Evolutionary conservation across 208 protist genomes (phyloP).

Genomic region (Trypanosoma vivax): DNA sequence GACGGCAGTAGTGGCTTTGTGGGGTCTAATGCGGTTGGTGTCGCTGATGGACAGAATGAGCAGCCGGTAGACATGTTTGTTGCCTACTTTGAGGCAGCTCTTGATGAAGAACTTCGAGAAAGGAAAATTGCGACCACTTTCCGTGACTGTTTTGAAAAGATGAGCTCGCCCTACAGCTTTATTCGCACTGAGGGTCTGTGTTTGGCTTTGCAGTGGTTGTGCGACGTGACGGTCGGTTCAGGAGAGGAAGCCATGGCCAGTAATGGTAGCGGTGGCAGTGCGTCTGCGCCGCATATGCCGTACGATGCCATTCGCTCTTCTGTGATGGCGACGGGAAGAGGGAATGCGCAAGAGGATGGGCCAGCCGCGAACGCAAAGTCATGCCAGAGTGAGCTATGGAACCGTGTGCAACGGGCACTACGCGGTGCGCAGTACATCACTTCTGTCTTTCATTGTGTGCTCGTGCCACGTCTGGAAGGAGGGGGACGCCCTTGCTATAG

Average conservation of each 20-base stretch:
- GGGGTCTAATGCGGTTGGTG: too few species aligned
- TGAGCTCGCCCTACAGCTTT: conserved; percentile 46
- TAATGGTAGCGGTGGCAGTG: background rate
- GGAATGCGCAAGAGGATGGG: background rate
- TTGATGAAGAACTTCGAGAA: conserved; percentile 41
- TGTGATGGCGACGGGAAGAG: conserved; percentile 20
- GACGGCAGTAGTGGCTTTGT: too few species aligned
- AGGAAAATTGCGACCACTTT: conserved; percentile 46
- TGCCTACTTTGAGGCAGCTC: conserved; percentile 43
- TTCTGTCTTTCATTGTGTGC: conserved; percentile 50
- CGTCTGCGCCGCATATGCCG: conserved; percentile 18
- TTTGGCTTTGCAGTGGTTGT: conserved; percentile 39
- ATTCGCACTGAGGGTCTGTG: conserved; percentile 57
- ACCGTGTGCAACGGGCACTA: conserved; percentile 56
- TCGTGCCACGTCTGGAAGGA: conserved; percentile 38
- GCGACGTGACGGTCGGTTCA: conserved; percentile 40
- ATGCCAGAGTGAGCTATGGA: conserved; percentile 30
- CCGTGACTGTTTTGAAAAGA: conserved; percentile 41
- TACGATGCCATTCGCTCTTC: conserved; percentile 59
- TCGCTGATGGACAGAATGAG: background rate
- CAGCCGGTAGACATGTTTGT: conserved; percentile 32
- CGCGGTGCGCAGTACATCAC: conserved; percentile 46
- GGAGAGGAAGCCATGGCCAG: conserved; percentile 36
- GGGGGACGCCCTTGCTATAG: conserved; percentile 42
- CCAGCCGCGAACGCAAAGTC: background rate